Evolutionary conservation across 2,329 filamentous ascomycete species (phyloP).

Genomic region (Aplosporella prunicola): DNA sequence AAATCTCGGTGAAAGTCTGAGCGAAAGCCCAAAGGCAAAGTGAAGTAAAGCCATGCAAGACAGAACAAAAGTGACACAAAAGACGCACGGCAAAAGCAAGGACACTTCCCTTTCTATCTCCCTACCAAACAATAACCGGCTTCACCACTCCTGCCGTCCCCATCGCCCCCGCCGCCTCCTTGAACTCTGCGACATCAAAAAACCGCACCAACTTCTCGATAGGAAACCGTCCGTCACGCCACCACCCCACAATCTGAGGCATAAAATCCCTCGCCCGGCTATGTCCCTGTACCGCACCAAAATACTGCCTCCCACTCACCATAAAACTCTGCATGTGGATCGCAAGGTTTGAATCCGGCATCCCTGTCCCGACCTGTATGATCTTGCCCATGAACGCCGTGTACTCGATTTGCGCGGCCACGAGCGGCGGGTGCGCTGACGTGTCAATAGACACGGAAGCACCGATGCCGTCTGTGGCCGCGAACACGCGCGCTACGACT

Average conservation of each 20-base stretch:
- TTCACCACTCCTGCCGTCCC: conserved; percentile 6
- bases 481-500: conserved; percentile 22
- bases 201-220: conserved; percentile 8
- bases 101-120: not conserved
- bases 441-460: conserved; percentile 41
- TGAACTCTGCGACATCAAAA: conserved; percentile 5
- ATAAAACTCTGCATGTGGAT: conserved; percentile 39
- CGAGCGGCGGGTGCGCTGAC: conserved; percentile 33
- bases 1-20: no score
- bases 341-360: conserved; percentile 30
- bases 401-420: conserved; percentile 33
- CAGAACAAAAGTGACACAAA: no score
- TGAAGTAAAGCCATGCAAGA: no score
- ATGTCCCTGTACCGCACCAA: conserved; percentile 39
- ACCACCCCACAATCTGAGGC: conserved; percentile 7
- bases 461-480: conserved; percentile 23
- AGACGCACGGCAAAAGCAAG: no score
- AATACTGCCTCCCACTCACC: conserved; percentile 39
- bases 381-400: conserved; percentile 38
- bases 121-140: conserved; percentile 9
- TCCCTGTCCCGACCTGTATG: conserved; percentile 40
- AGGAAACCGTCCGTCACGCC: conserved; percentile 4
- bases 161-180: conserved; percentile 4
- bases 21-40: no score
- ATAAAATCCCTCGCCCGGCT: conserved; percentile 21